A percentile compares a stretch with the other conserved stretches of the same genome.
phyloP scores from a whole-genome alignment of 176 grass and related monocot species.

The Chrysopogon serrulatus region DNA sequence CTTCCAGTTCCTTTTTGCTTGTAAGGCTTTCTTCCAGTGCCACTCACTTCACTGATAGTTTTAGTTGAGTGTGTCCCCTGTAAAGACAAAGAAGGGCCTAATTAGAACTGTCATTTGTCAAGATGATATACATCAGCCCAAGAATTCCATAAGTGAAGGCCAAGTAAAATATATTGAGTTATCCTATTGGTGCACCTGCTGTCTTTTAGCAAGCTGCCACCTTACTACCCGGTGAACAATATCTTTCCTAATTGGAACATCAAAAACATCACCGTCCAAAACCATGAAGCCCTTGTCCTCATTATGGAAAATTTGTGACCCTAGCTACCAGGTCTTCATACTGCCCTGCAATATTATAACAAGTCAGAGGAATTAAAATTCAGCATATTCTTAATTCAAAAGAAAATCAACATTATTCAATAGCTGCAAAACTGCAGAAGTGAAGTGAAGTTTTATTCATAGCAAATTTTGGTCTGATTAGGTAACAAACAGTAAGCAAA shows the following conservation, averaged over 20 bases:
- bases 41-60: constrained; percentile 92
- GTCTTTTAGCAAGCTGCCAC: constrained; percentile 98
- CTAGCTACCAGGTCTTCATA: constrained; percentile 81
- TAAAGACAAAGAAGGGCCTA: neutral
- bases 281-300: constrained; percentile 93
- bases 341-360: constrained; percentile 47
- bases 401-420: neutral
- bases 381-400: neutral
- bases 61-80: constrained; percentile 95
- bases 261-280: constrained; percentile 94
- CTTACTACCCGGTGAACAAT: constrained; percentile 87
- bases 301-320: constrained; percentile 81
- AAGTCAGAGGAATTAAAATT: neutral
- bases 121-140: neutral
- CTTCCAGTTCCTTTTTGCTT: constrained; percentile 90
- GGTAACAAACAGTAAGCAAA: neutral
- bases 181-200: constrained; percentile 50
- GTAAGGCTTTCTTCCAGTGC: constrained; percentile 85
- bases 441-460: neutral
- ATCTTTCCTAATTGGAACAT: constrained; percentile 92
- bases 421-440: neutral
- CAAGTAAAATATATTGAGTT: neutral
- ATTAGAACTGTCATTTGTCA: neutral
- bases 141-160: neutral
- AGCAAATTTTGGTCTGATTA: neutral